Conservation (phyloP, 169 alveolate genomes). For the Cryptosporidium muris region DNA sequence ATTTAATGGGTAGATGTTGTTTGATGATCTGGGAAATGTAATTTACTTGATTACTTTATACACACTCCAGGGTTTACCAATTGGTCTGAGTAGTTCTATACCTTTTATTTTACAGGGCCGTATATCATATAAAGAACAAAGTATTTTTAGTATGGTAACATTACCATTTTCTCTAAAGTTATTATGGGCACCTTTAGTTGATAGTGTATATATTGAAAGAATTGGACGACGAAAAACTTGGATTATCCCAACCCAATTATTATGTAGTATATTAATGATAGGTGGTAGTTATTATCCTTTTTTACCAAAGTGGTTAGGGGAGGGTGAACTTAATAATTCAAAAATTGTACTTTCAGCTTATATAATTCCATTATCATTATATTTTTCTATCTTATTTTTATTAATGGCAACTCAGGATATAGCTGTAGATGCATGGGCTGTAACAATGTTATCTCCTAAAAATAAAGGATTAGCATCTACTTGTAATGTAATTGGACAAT, state of each 20-base stretch:
- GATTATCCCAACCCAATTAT: slow-evolving; percentile 89
- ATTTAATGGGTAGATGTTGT: too few relatives aligned
- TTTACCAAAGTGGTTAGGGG: slow-evolving; percentile 55
- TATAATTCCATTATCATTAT: slow-evolving; percentile 36
- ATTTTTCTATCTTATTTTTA: slow-evolving; percentile 72
- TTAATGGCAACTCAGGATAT: slow-evolving; percentile 93
- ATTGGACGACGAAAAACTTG: slow-evolving; percentile 92
- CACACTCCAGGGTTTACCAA: slow-evolving; percentile 84
- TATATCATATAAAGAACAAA: slow-evolving; percentile 82
- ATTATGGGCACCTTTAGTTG: slow-evolving; percentile 94
- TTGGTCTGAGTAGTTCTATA: slow-evolving; percentile 82
- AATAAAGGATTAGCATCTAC: slow-evolving; percentile 84
- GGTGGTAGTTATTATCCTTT: slow-evolving; percentile 60
- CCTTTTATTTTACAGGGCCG: slow-evolving; percentile 83
- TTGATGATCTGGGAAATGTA: slow-evolving; percentile 23
- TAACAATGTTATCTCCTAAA: slow-evolving; percentile 84
- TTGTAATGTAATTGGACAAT: slow-evolving; percentile 84
- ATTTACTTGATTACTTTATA: slow-evolving; percentile 67
- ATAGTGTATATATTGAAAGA: slow-evolving; percentile 79
- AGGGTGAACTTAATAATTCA: neutral
- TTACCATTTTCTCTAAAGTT: slow-evolving; percentile 85
- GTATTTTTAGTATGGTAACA: slow-evolving; percentile 75
- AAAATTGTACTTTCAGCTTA: slow-evolving; percentile 4
- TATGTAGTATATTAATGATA: slow-evolving; percentile 71
- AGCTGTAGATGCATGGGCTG: slow-evolving; percentile 97